Base-by-base conservation (phyloP, 805 yeast genomes). In the Ogataea philodendri region DNA sequence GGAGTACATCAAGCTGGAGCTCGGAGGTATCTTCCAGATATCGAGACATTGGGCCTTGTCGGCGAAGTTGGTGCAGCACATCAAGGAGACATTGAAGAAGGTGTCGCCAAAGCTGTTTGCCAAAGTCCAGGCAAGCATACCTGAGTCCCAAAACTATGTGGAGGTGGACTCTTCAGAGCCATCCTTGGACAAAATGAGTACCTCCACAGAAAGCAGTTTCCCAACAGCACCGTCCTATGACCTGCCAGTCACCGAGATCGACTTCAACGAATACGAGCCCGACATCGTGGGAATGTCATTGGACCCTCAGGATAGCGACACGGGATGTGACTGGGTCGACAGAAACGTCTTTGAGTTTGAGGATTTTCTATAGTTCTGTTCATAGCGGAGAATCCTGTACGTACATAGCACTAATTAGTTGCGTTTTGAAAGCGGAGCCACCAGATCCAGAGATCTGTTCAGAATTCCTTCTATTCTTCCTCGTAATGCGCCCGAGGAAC, bases 401-500 rank as follows among this genome's bases (percentile, higher is more conserved):
- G n/a, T n/a, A n/a, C n/a, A n/a, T n/a, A n/a, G n/a, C n/a, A n/a
- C n/a, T n/a, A n/a, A n/a, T 38, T 16, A 25, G 15, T 13, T 28
- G 9, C 11, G 13, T 18, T 41, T 76, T 30, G 87, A 75, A 21
- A 90, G 65, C 3, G 97, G 96, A 8, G 96, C 88, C 2, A 86
- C 93, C 29, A 93, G 66, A 26, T 75, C 84, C 35, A 82, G 71
- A 10, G 94, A 94, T 44, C 94, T 73, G 27, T 73, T 76, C 41
- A 93, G 63, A 14, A 90, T 81, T 46, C 84, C 89, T 45, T 81
- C 85, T 1, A 93, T 78, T 53, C 98, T 74, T 40, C 86, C 90
- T 46, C 77, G 77, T 37, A 93, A 63, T 1, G 88, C 89, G 37
- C 76, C 79, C 1, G 89, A 81, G 2, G 76, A 62, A 53, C 97